These are phyloP conservation scores for Thymus quinquecostatus DNA, from an alignment of 257 asterid genomes.

Conservation along the genomic window DNA sequence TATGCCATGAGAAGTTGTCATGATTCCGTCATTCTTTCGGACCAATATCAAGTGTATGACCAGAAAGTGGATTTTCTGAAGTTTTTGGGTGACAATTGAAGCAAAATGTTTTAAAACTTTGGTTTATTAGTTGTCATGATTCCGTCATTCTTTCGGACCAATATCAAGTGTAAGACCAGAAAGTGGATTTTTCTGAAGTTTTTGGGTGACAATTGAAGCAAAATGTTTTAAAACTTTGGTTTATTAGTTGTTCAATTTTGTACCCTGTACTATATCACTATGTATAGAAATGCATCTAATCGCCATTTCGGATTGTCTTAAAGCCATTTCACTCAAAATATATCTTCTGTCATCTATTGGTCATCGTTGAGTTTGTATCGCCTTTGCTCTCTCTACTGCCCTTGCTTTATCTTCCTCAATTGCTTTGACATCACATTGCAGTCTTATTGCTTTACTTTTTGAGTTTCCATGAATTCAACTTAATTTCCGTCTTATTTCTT, in stretches of 20 bases:
- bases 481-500: neutral
- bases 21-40: neutral
- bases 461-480: neutral
- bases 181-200: conserved; percentile 13
- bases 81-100: neutral
- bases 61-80: conserved; percentile 15
- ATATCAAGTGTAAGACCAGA: neutral
- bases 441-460: conserved; percentile 3
- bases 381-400: neutral
- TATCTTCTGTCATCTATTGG: neutral
- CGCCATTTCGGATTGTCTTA: conserved; percentile 6
- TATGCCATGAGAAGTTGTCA: neutral
- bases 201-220: neutral
- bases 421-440: neutral
- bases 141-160: neutral
- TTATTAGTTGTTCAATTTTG: conserved; percentile 6
- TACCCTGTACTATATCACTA: neutral
- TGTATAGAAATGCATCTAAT: conserved; percentile 6
- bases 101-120: neutral
- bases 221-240: neutral
- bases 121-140: conserved; percentile 2
- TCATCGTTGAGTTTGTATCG: conserved; percentile 8
- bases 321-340: neutral
- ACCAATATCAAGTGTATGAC: neutral
- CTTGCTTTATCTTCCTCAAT: conserved; percentile 1